These are phyloP conservation scores for Debaryomycetaceae sp. DNA, from an alignment of 1,139 yeast genomes.

Conservation along the genomic window DNA sequence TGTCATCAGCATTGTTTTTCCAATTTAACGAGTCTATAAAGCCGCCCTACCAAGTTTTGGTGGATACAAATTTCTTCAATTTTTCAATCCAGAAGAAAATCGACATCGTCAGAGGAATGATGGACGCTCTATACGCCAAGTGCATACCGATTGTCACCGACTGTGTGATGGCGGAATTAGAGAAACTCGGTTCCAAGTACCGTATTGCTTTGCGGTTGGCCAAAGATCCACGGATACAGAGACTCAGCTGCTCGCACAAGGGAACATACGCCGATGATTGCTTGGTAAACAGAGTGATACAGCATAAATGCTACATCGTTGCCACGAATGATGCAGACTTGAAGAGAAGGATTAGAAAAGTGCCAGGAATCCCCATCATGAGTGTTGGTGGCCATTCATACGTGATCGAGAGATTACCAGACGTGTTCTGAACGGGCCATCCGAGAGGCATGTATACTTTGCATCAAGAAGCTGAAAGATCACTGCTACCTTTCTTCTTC, in stretches of 20 bases:
- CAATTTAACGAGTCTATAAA: conserved; percentile 90
- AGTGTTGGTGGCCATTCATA: conserved; percentile 93
- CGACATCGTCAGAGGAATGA: conserved; percentile 89
- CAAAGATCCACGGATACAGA: conserved; percentile 84
- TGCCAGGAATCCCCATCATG: conserved; percentile 95
- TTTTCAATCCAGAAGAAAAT: conserved; percentile 93
- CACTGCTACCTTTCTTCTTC: neutral
- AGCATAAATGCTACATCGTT: conserved; percentile 93
- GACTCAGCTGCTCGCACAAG: conserved; percentile 84
- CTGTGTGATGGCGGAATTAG: conserved; percentile 97
- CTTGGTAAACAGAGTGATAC: conserved; percentile 85
- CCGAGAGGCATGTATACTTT: neutral
- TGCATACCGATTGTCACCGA: conserved; percentile 95
- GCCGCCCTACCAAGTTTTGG: conserved; percentile 93
- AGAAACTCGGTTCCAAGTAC: conserved; percentile 90
- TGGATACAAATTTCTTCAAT: conserved; percentile 95
- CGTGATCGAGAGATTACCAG: conserved; percentile 92
- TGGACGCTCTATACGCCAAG: conserved; percentile 92
- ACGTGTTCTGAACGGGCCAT: conserved; percentile 56
- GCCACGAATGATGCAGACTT: conserved; percentile 99
- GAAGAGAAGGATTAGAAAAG: conserved; percentile 88
- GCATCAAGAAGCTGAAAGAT: neutral
- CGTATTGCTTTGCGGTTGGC: conserved; percentile 91
- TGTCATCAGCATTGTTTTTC: conserved; percentile 90
- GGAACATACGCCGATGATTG: conserved; percentile 99